Percentiles rank a stretch among this genome's conserved stretches.
These are phyloP conservation scores for Aspergillus fijiensis DNA, from an alignment of 2,329 filamentous ascomycete species.

Conservation along the genomic window DNA sequence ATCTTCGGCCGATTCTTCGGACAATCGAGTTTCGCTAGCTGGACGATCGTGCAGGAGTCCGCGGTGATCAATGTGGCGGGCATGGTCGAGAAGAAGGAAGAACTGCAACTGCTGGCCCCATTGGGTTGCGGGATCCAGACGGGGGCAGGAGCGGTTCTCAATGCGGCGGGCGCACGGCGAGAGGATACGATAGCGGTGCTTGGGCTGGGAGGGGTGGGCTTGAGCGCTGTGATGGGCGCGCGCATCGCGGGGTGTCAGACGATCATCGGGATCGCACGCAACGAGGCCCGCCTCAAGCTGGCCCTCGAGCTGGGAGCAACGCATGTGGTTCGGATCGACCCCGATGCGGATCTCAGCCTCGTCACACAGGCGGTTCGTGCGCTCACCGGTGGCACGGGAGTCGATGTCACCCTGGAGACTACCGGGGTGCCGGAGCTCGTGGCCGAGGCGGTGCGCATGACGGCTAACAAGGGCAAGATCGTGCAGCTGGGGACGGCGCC, in stretches of 20 bases:
- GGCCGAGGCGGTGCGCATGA: constrained; percentile 44
- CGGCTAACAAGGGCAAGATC: constrained; percentile 49
- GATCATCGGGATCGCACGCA: constrained; percentile 46
- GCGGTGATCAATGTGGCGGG: constrained; percentile 45
- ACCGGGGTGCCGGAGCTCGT: constrained; percentile 49
- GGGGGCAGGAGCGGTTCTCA: constrained; percentile 8
- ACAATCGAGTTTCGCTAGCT: constrained; percentile 47
- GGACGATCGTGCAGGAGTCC: constrained; percentile 41
- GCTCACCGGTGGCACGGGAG: constrained; percentile 40
- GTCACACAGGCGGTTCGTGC: constrained; percentile 38
- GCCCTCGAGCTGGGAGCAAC: constrained; percentile 45
- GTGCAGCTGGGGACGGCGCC: constrained; percentile 53
- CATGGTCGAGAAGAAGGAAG: constrained; percentile 31
- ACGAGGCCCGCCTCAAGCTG: constrained; percentile 37
- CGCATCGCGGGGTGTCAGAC: constrained; percentile 42
- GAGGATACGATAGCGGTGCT: constrained; percentile 28
- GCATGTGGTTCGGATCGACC: constrained; percentile 34
- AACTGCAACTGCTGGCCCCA: constrained; percentile 34
- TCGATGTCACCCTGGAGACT: constrained; percentile 52
- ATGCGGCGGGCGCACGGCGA: background rate
- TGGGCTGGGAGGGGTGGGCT: constrained; percentile 49
- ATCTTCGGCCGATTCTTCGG: constrained; percentile 50
- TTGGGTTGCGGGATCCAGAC: constrained; percentile 9
- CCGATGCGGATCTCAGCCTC: constrained; percentile 21
- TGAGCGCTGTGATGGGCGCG: constrained; percentile 51